phyloP scores from a whole-genome alignment of 2,329 filamentous ascomycete species.

The Calycina herbarum region DNA sequence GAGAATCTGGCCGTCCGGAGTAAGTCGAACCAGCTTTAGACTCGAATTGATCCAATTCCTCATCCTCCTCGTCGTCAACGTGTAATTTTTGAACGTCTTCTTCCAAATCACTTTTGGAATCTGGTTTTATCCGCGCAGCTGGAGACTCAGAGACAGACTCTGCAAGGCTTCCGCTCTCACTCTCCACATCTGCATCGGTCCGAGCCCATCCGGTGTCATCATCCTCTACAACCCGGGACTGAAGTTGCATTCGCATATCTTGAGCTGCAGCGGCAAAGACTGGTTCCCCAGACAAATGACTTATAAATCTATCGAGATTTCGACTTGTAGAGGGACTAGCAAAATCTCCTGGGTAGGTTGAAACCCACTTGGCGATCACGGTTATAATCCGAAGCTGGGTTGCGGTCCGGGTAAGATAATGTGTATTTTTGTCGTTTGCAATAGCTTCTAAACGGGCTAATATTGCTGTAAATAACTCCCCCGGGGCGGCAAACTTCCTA shows the following conservation, averaged over 20 bases:
- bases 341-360: conserved; percentile 89
- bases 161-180: conserved; percentile 25
- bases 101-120: conserved; percentile 24
- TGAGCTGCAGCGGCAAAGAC: conserved; percentile 83
- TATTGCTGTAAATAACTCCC: conserved; percentile 74
- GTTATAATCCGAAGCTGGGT: conserved; percentile 82
- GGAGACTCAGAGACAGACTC: conserved; percentile 30
- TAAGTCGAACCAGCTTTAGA: conserved; percentile 28
- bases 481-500: conserved; percentile 86
- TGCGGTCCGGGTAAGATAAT: conserved; percentile 74
- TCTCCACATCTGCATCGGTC: conserved; percentile 60
- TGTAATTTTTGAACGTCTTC: conserved; percentile 24
- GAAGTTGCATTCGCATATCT: conserved; percentile 79
- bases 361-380: conserved; percentile 85
- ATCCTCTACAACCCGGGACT: conserved; percentile 72
- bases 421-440: conserved; percentile 63
- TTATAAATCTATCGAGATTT: conserved; percentile 73
- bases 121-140: conserved; percentile 19
- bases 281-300: conserved; percentile 70
- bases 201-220: conserved; percentile 94
- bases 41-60: conserved; percentile 28
- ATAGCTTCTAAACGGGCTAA: conserved; percentile 72
- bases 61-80: conserved; percentile 27
- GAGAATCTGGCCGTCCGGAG: conserved; percentile 28
- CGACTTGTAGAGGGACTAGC: conserved; percentile 72